These are phyloP conservation scores for Penicillium sp. DNA, from an alignment of 2,329 filamentous ascomycete genomes.

Conservation along the genomic window DNA sequence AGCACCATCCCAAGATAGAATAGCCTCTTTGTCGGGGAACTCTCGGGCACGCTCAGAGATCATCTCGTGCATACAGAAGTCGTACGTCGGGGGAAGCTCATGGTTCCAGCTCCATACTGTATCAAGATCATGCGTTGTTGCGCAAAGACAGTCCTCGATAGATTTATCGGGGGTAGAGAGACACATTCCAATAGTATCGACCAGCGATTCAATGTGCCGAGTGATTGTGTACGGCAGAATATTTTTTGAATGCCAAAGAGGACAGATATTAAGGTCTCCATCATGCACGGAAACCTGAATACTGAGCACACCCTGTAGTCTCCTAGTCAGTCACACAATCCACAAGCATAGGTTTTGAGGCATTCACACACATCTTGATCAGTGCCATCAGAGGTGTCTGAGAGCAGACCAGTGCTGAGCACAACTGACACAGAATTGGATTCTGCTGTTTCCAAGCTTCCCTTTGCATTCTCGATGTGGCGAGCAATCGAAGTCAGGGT, in stretches of 20 bases:
- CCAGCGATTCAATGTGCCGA: constrained; percentile 49
- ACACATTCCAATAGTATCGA: constrained; percentile 46
- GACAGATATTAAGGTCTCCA: constrained; percentile 40
- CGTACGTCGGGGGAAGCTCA: constrained; percentile 47
- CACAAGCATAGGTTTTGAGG: not conserved
- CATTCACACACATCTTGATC: constrained; percentile 29
- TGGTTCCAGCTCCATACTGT: constrained; percentile 56
- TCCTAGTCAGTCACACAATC: constrained; percentile 10
- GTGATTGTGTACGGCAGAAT: constrained; percentile 51
- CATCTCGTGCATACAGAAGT: constrained; percentile 54
- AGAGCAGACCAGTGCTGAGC: constrained; percentile 32
- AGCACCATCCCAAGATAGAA: constrained; percentile 39
- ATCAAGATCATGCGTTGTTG: constrained; percentile 44
- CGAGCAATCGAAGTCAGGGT: constrained; percentile 33
- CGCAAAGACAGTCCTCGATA: constrained; percentile 40
- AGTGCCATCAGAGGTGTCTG: constrained; percentile 19
- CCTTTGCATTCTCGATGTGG: constrained; percentile 25
- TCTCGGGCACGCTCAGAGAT: constrained; percentile 38
- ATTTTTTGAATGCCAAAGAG: constrained; percentile 48
- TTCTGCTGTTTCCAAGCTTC: not conserved
- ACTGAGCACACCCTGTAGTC: constrained; percentile 36
- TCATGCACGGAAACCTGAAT: constrained; percentile 37
- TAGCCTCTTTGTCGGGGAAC: constrained; percentile 33
- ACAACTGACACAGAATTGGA: constrained; percentile 21
- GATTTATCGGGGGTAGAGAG: constrained; percentile 34